Percentiles rank a stretch among this genome's conserved stretches.
Conservation (phyloP, 2,329 filamentous ascomycete species). For the Sporothrix protearum region DNA sequence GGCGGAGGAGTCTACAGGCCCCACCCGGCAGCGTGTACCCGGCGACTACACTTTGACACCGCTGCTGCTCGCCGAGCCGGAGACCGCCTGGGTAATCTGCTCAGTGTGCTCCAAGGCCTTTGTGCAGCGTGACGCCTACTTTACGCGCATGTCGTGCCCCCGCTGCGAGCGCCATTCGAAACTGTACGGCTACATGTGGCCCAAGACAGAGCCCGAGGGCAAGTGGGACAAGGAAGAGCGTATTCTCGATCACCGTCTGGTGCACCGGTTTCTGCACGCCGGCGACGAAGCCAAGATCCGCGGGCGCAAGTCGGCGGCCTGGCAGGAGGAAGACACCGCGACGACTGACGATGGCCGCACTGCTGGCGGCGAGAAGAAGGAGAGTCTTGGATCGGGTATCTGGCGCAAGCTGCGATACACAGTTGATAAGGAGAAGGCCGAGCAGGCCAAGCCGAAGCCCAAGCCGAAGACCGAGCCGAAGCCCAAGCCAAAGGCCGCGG, state of each 20-base stretch:
- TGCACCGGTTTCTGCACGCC: constrained; percentile 77
- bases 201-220: constrained; percentile 82
- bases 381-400: constrained; percentile 26
- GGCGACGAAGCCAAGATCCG: constrained; percentile 61
- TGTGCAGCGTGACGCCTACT: constrained; percentile 84
- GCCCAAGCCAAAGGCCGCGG: background rate
- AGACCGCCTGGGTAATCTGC: constrained; percentile 84
- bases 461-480: constrained; percentile 17
- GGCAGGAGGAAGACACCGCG: background rate
- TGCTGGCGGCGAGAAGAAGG: background rate
- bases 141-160: constrained; percentile 79
- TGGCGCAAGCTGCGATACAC: constrained; percentile 29
- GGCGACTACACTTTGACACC: constrained; percentile 82
- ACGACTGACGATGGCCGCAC: background rate
- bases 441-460: background rate
- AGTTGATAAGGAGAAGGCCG: constrained; percentile 11
- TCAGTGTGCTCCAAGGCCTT: constrained; percentile 78
- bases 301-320: constrained; percentile 35
- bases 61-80: constrained; percentile 68
- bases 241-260: constrained; percentile 77
- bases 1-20: background rate
- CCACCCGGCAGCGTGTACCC: constrained; percentile 47
- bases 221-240: constrained; percentile 67
- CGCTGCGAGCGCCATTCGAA: constrained; percentile 94
- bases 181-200: constrained; percentile 92